These are phyloP conservation scores for Primulina huaijiensis DNA, from an alignment of 257 asterid genomes.

Conservation along the genomic window DNA sequence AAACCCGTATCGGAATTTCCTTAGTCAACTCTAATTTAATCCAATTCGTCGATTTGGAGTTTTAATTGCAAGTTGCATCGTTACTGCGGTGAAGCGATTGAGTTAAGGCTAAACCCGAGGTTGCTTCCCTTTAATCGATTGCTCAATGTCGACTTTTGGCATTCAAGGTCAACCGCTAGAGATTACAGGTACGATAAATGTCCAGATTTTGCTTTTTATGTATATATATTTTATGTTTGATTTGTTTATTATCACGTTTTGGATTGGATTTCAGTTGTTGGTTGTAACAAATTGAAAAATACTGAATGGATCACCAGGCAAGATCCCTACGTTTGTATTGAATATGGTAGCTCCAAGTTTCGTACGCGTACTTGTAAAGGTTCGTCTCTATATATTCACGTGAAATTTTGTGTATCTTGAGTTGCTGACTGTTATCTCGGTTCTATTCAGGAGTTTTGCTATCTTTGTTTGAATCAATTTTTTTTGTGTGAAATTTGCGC, in stretches of 20 bases:
- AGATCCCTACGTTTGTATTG: slow-evolving; percentile 24
- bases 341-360: slow-evolving; percentile 18
- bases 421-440: background rate
- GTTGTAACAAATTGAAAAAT: slow-evolving; percentile 20
- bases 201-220: background rate
- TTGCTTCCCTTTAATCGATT: too few relatives aligned
- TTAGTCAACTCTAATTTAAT: background rate
- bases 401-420: background rate
- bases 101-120: too few relatives aligned
- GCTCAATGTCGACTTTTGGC: background rate
- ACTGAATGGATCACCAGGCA: slow-evolving; percentile 25
- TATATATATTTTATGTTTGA: background rate
- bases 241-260: background rate
- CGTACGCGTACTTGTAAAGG: slow-evolving; percentile 25
- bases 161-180: background rate
- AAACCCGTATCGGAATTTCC: background rate
- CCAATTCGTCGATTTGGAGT: background rate
- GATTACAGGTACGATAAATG: background rate
- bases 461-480: background rate
- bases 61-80: background rate
- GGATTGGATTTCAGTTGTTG: slow-evolving; percentile 13
- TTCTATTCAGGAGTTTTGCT: background rate
- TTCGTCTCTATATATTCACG: background rate
- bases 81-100: background rate
- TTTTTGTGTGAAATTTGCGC: background rate